phyloP scores from a whole-genome alignment of 2,329 filamentous ascomycete genomes.

The Hyphodiscus sp. region DNA sequence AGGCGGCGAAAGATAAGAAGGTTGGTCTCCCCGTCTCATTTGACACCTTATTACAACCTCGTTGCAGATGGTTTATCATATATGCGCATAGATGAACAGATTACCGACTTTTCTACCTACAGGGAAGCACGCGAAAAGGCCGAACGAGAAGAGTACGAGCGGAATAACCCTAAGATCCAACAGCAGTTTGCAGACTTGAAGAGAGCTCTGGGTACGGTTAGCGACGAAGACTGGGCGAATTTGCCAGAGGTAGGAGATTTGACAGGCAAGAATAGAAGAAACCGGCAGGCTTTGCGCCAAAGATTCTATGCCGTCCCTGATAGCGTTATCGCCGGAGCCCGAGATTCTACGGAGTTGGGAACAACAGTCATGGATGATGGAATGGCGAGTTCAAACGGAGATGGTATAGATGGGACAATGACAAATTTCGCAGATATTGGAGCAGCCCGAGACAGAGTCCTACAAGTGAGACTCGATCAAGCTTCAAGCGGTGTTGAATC shows the following conservation, averaged over 20 bases:
- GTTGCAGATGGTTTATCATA: constrained; percentile 60
- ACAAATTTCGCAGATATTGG: constrained; percentile 98
- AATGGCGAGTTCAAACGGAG: constrained; percentile 37
- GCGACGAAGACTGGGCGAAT: constrained; percentile 94
- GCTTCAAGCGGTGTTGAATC: constrained; percentile 70
- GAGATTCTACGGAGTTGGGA: constrained; percentile 73
- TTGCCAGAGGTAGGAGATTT: constrained; percentile 94
- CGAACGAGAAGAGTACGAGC: constrained; percentile 92
- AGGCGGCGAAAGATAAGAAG: constrained; percentile 77
- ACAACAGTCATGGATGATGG: constrained; percentile 85
- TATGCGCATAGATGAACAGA: constrained; percentile 62
- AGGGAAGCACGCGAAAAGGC: constrained; percentile 92
- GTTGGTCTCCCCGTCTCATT: constrained; percentile 50
- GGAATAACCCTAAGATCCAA: constrained; percentile 95
- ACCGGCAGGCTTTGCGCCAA: constrained; percentile 74
- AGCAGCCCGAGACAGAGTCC: constrained; percentile 89
- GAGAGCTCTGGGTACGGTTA: constrained; percentile 77
- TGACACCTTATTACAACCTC: constrained; percentile 25
- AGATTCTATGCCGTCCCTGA: constrained; percentile 96
- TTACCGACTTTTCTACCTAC: constrained; percentile 64
- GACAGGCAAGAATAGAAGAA: constrained; percentile 86
- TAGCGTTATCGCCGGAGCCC: constrained; percentile 82
- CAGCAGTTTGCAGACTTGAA: constrained; percentile 97
- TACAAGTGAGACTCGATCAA: constrained; percentile 89
- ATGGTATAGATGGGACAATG: constrained; percentile 73